Conservation (phyloP, 2,329 filamentous ascomycete genomes). For the Penicillium sp. region DNA sequence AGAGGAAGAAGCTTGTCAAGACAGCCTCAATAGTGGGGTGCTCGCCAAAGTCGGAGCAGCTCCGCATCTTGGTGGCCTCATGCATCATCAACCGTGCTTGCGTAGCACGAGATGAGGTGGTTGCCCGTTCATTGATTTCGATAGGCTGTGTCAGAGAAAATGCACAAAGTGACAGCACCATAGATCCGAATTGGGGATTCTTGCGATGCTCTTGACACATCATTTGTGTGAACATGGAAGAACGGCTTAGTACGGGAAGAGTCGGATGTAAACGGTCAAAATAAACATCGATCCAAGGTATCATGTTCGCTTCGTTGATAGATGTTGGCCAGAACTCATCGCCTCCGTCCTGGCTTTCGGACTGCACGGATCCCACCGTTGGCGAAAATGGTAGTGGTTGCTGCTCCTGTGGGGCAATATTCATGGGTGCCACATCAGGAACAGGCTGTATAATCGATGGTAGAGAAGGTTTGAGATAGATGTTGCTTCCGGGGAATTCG, state of each 20-base stretch:
- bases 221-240: slow-evolving; percentile 43
- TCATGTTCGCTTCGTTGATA: slow-evolving; percentile 43
- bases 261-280: slow-evolving; percentile 47
- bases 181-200: slow-evolving; percentile 44
- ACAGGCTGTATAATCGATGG: slow-evolving; percentile 33
- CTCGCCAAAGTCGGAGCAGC: slow-evolving; percentile 42
- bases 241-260: slow-evolving; percentile 42
- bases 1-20: slow-evolving; percentile 74
- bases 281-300: slow-evolving; percentile 44
- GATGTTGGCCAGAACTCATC: slow-evolving; percentile 38
- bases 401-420: slow-evolving; percentile 18
- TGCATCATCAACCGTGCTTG: slow-evolving; percentile 45
- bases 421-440: slow-evolving; percentile 19
- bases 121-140: slow-evolving; percentile 42
- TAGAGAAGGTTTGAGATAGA: slow-evolving; percentile 35
- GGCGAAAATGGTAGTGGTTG: slow-evolving; percentile 21
- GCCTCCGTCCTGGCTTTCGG: slow-evolving; percentile 18
- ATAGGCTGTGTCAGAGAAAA: slow-evolving; percentile 47
- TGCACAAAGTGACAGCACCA: slow-evolving; percentile 43
- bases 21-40: slow-evolving; percentile 42
- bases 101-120: slow-evolving; percentile 33
- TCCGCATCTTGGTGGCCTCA: slow-evolving; percentile 45
- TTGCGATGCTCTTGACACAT: slow-evolving; percentile 43
- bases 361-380: slow-evolving; percentile 17
- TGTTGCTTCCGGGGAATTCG: slow-evolving; percentile 35